Evolutionary conservation across 306 rosid genomes (phyloP).

Genomic region (Quercus suber): DNA sequence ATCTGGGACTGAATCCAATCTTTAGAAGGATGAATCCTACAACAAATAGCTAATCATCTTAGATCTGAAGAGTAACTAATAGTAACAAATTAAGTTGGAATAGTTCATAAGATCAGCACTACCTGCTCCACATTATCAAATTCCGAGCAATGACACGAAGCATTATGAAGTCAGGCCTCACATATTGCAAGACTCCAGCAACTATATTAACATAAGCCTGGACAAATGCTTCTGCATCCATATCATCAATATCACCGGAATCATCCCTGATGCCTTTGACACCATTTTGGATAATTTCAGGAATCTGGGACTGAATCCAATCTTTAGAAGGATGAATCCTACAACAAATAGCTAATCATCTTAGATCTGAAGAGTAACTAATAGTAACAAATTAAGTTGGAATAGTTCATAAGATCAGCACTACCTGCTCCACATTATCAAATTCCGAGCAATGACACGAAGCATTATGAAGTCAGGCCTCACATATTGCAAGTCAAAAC

Average conservation of each 20-base stretch:
- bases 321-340: slow-evolving; percentile 91
- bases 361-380: slow-evolving; percentile 27
- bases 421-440: slow-evolving; percentile 98
- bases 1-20: slow-evolving; percentile 92
- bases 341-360: slow-evolving; percentile 25
- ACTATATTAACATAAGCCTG: slow-evolving; percentile 94
- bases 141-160: slow-evolving; percentile 92
- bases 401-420: slow-evolving; percentile 19
- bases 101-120: slow-evolving; percentile 20
- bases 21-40: slow-evolving; percentile 86
- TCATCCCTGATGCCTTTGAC: slow-evolving; percentile 70
- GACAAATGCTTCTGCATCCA: slow-evolving; percentile 83
- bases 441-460: slow-evolving; percentile 87
- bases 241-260: slow-evolving; percentile 59
- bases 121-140: slow-evolving; percentile 99
- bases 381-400: slow-evolving; percentile 19
- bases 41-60: slow-evolving; percentile 23
- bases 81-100: slow-evolving; percentile 22
- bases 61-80: slow-evolving; percentile 27
- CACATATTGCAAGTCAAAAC: slow-evolving; percentile 89
- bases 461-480: slow-evolving; percentile 99
- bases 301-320: slow-evolving; percentile 92
- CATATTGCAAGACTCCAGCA: slow-evolving; percentile 92
- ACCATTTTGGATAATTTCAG: slow-evolving; percentile 63
- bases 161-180: slow-evolving; percentile 97